Percentiles rank a stretch among this genome's conserved stretches.
phyloP scores from a whole-genome alignment of 202 grass and related monocot species.

The Setaria italica region DNA sequence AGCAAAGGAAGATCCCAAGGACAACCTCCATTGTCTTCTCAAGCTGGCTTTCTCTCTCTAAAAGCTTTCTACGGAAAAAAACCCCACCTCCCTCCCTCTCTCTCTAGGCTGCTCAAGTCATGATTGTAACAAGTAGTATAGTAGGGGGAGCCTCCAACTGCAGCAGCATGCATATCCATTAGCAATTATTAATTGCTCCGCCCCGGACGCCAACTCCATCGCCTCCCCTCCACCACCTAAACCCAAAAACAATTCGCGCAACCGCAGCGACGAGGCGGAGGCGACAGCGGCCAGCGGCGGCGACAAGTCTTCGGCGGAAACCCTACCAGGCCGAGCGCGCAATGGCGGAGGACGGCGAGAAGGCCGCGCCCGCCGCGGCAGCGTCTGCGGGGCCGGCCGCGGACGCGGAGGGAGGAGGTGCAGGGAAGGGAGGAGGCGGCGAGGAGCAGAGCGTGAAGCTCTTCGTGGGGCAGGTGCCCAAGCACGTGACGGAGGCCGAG shows the following conservation, averaged over 20 bases:
- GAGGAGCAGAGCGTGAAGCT: slow-evolving; percentile 85
- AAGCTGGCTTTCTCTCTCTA: neutral
- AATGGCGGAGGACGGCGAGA: slow-evolving; percentile 64
- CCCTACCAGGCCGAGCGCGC: slow-evolving; percentile 11
- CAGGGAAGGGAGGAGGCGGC: neutral
- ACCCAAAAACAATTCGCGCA: slow-evolving; percentile 32
- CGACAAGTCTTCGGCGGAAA: slow-evolving; percentile 15
- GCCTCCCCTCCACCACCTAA: slow-evolving; percentile 39
- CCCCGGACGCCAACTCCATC: neutral
- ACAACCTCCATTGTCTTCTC: slow-evolving; percentile 6
- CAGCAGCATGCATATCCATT: slow-evolving; percentile 57
- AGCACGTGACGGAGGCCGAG: slow-evolving; percentile 91
- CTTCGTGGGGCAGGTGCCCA: slow-evolving; percentile 98
- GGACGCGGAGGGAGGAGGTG: neutral
- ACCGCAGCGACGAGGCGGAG: slow-evolving; percentile 40
- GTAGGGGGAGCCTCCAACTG: neutral
- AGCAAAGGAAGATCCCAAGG: slow-evolving; percentile 14
- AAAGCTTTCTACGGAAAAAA: neutral
- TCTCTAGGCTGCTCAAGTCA: neutral
- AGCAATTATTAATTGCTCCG: slow-evolving; percentile 52
- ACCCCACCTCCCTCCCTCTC: neutral
- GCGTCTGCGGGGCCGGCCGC: neutral
- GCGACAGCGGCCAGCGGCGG: slow-evolving; percentile 1
- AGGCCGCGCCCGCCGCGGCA: neutral
- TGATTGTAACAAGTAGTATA: neutral